phyloP scores from a whole-genome alignment of 2,329 filamentous ascomycete species.

The Beauveria bassiana region DNA sequence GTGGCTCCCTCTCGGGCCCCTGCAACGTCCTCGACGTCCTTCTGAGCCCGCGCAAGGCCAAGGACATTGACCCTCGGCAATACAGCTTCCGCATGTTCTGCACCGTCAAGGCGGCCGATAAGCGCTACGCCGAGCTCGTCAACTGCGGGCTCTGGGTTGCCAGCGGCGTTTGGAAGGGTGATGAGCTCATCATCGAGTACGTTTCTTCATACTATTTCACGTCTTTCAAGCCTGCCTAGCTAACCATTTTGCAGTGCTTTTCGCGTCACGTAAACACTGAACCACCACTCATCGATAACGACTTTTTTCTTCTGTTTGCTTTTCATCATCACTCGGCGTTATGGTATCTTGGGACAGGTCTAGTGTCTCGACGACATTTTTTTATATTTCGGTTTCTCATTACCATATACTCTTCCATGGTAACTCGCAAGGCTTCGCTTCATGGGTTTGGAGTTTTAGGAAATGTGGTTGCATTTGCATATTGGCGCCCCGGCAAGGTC shows the following conservation, averaged over 20 bases:
- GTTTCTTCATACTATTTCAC: slow-evolving; percentile 12
- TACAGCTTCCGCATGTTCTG: slow-evolving; percentile 43
- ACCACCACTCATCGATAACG: background rate
- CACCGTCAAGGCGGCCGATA: slow-evolving; percentile 42
- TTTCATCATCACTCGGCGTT: slow-evolving; percentile 14
- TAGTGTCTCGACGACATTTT: background rate
- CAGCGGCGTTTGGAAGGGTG: slow-evolving; percentile 38
- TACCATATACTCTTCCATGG: background rate
- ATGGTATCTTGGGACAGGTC: background rate
- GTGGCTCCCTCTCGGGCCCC: slow-evolving; percentile 39
- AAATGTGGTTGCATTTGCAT: slow-evolving; percentile 7
- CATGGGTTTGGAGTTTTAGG: slow-evolving; percentile 7
- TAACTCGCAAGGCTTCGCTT: background rate
- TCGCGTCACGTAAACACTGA: slow-evolving; percentile 23
- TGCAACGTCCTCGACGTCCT: slow-evolving; percentile 35
- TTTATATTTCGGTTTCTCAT: background rate
- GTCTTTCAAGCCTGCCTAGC: background rate
- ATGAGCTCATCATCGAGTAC: slow-evolving; percentile 40
- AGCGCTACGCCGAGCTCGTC: slow-evolving; percentile 39
- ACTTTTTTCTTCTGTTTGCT: background rate
- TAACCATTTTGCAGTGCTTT: slow-evolving; percentile 21
- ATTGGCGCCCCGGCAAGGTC: slow-evolving; percentile 5
- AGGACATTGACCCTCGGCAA: slow-evolving; percentile 33
- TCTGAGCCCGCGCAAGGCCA: slow-evolving; percentile 28
- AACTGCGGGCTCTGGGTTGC: slow-evolving; percentile 44